Conservation (phyloP, 768 basidiomycete species). For the Suillus placidus region DNA sequence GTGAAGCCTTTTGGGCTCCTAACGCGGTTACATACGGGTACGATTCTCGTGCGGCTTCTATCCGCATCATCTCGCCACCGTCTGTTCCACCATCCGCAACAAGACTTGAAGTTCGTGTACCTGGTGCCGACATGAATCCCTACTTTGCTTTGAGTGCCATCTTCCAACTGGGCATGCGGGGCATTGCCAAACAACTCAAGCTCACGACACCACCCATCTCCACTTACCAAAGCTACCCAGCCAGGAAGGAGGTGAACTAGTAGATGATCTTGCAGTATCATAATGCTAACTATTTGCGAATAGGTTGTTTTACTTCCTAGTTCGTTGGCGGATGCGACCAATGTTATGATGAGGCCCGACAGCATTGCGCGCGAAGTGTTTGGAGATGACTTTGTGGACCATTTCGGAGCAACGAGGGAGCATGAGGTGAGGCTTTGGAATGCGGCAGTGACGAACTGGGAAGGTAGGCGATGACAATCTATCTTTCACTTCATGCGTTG, state of each 20-base stretch:
- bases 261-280: conserved; percentile 14
- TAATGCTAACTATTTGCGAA: neutral
- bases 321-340: conserved; percentile 79
- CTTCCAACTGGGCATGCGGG: conserved; percentile 83
- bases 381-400: conserved; percentile 90
- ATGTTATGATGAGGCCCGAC: conserved; percentile 72
- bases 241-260: conserved; percentile 60
- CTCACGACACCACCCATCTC: conserved; percentile 74
- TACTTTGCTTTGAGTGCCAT: conserved; percentile 88
- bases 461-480: conserved; percentile 55
- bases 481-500: conserved; percentile 5
- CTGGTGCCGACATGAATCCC: conserved; percentile 97
- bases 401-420: conserved; percentile 92
- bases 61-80: conserved; percentile 92
- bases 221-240: conserved; percentile 31
- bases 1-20: conserved; percentile 93
- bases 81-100: conserved; percentile 81
- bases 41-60: conserved; percentile 90
- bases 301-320: conserved; percentile 77
- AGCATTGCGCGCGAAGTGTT: conserved; percentile 89
- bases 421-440: conserved; percentile 89
- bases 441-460: conserved; percentile 91
- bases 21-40: conserved; percentile 94
- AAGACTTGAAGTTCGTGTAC: conserved; percentile 90
- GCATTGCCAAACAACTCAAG: conserved; percentile 75